phyloP scores from a whole-genome alignment of 2,329 filamentous ascomycete genomes.

The Ascochyta viciae-villosae region DNA sequence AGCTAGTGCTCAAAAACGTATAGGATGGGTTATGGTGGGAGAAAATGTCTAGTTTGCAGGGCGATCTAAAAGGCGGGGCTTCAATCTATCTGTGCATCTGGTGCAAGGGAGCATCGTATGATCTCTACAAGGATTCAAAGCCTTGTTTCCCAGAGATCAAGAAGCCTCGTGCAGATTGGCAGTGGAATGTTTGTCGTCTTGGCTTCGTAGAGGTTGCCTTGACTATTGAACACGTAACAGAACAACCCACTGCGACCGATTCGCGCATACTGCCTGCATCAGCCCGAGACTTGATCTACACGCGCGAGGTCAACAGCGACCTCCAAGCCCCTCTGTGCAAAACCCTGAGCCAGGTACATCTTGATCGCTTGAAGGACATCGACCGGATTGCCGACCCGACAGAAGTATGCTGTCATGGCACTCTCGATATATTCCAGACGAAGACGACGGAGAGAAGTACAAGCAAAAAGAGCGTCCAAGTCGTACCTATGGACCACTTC shows the following conservation, averaged over 20 bases:
- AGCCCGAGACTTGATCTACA: not conserved
- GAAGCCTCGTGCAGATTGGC: not conserved
- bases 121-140: not conserved
- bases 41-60: not conserved
- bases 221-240: not conserved
- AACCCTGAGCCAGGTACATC: slow-evolving; percentile 9
- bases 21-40: not conserved
- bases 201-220: not conserved
- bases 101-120: not conserved
- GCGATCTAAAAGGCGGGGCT: not conserved
- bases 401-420: slow-evolving; percentile 67
- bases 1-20: not conserved
- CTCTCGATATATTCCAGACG: slow-evolving; percentile 76
- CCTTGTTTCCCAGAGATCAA: not conserved
- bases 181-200: not conserved
- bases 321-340: slow-evolving; percentile 1
- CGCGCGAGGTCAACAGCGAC: not conserved
- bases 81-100: not conserved
- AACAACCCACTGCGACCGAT: not conserved
- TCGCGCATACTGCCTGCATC: not conserved
- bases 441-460: slow-evolving; percentile 75
- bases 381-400: slow-evolving; percentile 52
- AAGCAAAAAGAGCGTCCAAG: slow-evolving; percentile 72
- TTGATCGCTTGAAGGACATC: slow-evolving; percentile 4
- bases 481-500: slow-evolving; percentile 82